Percentiles rank a stretch among this genome's conserved stretches.
These are phyloP conservation scores for Leishmania guyanensis DNA, from an alignment of 208 protist genomes.

Conservation along the genomic window DNA sequence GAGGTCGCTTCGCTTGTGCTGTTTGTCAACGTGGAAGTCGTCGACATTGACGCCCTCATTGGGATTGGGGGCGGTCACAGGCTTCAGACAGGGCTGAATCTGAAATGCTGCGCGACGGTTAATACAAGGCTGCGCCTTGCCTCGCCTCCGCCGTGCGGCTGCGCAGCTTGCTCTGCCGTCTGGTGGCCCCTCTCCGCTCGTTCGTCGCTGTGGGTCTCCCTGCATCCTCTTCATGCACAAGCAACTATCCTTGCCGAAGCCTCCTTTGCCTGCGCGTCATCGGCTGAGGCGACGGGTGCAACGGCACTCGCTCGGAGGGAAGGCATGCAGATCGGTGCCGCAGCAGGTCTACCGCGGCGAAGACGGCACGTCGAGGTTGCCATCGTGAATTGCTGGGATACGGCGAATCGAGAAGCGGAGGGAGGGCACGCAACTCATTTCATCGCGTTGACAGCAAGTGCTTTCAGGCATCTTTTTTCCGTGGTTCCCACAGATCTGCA, in stretches of 20 bases:
- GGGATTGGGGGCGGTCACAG: neutral
- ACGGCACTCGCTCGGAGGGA: neutral
- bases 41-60: neutral
- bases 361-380: neutral
- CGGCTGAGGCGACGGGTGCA: neutral
- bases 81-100: neutral
- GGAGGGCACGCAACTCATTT: neutral
- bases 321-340: neutral
- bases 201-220: neutral
- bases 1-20: conserved; percentile 11
- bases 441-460: neutral
- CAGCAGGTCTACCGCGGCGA: neutral
- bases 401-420: neutral
- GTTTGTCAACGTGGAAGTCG: conserved; percentile 8
- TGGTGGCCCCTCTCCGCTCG: neutral
- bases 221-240: neutral
- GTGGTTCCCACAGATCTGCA: neutral
- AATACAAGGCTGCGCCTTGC: neutral
- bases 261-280: neutral
- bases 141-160: neutral
- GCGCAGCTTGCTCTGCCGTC: neutral
- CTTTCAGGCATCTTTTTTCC: neutral
- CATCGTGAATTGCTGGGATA: neutral
- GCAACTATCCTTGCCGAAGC: neutral
- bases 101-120: neutral